These are phyloP conservation scores for Fusarium pseudocircinatum DNA, from an alignment of 2,329 filamentous ascomycete species.

Conservation along the genomic window DNA sequence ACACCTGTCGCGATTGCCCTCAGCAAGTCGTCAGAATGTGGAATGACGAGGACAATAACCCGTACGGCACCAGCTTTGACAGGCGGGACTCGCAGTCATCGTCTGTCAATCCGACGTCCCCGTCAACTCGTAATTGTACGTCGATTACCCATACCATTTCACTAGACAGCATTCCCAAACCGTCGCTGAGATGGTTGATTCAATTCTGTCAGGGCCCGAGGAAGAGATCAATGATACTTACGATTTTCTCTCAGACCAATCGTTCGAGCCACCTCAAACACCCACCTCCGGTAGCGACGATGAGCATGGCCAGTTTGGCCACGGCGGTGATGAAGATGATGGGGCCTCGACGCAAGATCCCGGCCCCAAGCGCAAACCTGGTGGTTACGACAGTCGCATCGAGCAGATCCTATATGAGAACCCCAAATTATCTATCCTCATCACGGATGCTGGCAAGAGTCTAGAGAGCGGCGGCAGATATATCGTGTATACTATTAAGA, in stretches of 20 bases:
- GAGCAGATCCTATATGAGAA: constrained; percentile 98
- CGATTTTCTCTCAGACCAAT: constrained; percentile 42
- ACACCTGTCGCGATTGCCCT: constrained; percentile 15
- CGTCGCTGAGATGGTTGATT: constrained; percentile 5
- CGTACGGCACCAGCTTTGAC: constrained; percentile 91
- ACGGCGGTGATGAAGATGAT: constrained; percentile 59
- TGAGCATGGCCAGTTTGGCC: constrained; percentile 51
- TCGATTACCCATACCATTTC: constrained; percentile 32
- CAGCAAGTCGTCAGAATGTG: constrained; percentile 71
- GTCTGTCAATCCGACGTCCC: constrained; percentile 72
- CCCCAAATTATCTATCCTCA: constrained; percentile 87
- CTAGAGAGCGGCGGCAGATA: constrained; percentile 89
- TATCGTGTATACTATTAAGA: constrained; percentile 97
- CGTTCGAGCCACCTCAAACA: constrained; percentile 74
- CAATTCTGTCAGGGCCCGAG: not conserved
- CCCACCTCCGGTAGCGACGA: constrained; percentile 76
- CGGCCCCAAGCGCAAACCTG: constrained; percentile 74
- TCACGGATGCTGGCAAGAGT: constrained; percentile 96
- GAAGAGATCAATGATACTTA: constrained; percentile 17
- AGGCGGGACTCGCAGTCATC: constrained; percentile 82
- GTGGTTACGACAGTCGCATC: constrained; percentile 92
- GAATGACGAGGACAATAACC: constrained; percentile 99
- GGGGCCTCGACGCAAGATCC: constrained; percentile 54
- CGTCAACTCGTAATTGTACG: constrained; percentile 67
- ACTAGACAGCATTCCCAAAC: not conserved